Evolutionary conservation across 1,284 basidiomycete genomes (phyloP), one percentile per base, ranked within the genome.

Genomic region (Ustilago curta): DNA sequence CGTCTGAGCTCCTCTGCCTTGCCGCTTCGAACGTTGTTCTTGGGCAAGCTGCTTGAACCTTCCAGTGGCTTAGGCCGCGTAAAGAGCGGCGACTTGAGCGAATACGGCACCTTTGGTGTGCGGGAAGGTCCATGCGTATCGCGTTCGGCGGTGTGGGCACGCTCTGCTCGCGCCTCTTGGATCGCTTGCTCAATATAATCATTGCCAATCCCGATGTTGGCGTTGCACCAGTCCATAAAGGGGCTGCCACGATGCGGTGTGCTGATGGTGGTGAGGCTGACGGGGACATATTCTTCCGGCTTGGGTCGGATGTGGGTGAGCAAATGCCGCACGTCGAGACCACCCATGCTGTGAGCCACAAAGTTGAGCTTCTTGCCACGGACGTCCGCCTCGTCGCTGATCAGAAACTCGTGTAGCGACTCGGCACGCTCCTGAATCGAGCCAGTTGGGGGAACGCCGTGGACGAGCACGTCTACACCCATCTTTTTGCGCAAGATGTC

Each of bases 191-290:
- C 82, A 55, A 83, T 79, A 49, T 76, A 76, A 21, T 83, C 83
- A 48, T 81, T 78, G 31, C 83, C 83, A 14, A 82, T 77, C 11
- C 83, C 83, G 25, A 84, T 80, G 59, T 84, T 84, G 53, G 82
- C 78, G 35, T 84, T 84, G 87, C 96, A 98, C 96, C 96, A 99
- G 86, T 98, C 95, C 97, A 99, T 99, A 85, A 99, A 98, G 0
- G 96, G 95, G 78, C 93, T 95, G 27, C 96, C 96, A 27, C 93
- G 90, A 85, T 99, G 97, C 18, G 97, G 97, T 0, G 97, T 98
- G 48, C 91, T 91, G 72, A 99, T 90, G 18, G 92, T 93, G 0
- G 93, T 98, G 66, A 99, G 87, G 8, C 93, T 95, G 42, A 94
- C 86, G 0, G 97, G 95, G 1, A 88, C 89, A 86, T 99, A 99